Evolutionary conservation across 2,329 filamentous ascomycete genomes (phyloP).

Genomic region (Ascomycota sp.): DNA sequence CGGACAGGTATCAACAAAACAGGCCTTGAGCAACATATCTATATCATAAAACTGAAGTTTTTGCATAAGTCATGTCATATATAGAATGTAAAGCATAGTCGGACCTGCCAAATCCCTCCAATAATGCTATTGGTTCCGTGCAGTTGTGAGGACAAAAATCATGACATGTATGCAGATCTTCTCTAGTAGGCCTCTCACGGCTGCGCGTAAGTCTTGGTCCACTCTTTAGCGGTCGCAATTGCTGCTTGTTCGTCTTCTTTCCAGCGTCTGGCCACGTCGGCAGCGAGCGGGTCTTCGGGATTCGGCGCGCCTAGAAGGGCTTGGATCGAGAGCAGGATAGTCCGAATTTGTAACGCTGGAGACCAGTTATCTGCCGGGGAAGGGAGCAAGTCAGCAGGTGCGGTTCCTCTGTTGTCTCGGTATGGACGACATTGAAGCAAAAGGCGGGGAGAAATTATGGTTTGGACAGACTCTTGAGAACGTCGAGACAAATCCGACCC

Average conservation of each 20-base stretch:
- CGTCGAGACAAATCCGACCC: slow-evolving; percentile 89
- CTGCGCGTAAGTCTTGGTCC: slow-evolving; percentile 68
- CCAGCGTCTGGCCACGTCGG: slow-evolving; percentile 94
- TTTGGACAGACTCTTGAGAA: slow-evolving; percentile 62
- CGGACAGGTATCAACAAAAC: too few species aligned
- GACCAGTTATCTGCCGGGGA: slow-evolving; percentile 74
- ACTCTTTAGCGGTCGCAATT: slow-evolving; percentile 79
- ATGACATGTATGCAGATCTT: too few species aligned
- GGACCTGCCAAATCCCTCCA: slow-evolving; percentile 6
- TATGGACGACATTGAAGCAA: too few species aligned
- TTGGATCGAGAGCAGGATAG: slow-evolving; percentile 96
- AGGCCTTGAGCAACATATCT: too few species aligned
- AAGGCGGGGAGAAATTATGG: not conserved
- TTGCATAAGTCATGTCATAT: too few species aligned
- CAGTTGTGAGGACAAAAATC: too few species aligned
- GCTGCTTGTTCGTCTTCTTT: slow-evolving; percentile 88
- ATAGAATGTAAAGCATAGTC: slow-evolving; percentile 3
- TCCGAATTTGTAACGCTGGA: slow-evolving; percentile 89
- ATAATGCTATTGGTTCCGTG: slow-evolving; percentile 4
- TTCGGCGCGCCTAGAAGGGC: slow-evolving; percentile 90
- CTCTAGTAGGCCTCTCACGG: too few species aligned
- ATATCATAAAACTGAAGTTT: too few species aligned
- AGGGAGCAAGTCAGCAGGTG: slow-evolving; percentile 2
- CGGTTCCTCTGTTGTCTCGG: not conserved
- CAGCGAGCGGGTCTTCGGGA: slow-evolving; percentile 93